Conservation (phyloP, 768 basidiomycete genomes). For the Rhodotorula sphaerocarpa region DNA sequence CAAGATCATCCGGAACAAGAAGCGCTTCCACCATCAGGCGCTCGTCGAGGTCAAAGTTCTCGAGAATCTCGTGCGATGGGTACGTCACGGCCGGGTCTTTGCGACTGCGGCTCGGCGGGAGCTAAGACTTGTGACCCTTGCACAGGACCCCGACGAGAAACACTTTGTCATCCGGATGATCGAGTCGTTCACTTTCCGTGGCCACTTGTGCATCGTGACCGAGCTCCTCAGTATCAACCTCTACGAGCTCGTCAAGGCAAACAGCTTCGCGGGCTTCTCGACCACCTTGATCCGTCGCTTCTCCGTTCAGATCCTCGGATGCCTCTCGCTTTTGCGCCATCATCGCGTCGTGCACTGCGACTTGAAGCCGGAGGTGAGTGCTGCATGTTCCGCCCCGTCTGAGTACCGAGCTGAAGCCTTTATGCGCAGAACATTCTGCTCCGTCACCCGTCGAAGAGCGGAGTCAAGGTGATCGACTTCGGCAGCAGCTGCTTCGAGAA, state of each 20-base stretch:
- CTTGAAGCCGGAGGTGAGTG: constrained; percentile 84
- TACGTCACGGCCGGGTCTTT: constrained; percentile 43
- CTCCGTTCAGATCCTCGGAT: constrained; percentile 88
- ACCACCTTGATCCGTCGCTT: constrained; percentile 90
- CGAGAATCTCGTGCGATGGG: constrained; percentile 95
- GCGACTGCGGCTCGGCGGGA: not conserved
- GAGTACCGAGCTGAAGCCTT: not conserved
- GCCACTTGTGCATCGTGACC: constrained; percentile 95
- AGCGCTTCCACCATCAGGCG: constrained; percentile 96
- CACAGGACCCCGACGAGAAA: constrained; percentile 90
- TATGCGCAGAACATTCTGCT: constrained; percentile 73
- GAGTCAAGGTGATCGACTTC: constrained; percentile 97
- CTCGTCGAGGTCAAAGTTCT: constrained; percentile 98
- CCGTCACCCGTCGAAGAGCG: constrained; percentile 89
- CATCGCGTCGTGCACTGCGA: constrained; percentile 98
- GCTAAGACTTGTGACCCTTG: too few species aligned
- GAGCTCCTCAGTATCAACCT: constrained; percentile 96
- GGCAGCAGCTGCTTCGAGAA: constrained; percentile 97
- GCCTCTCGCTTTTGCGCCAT: constrained; percentile 84
- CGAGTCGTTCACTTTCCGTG: constrained; percentile 95
- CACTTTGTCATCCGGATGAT: constrained; percentile 97
- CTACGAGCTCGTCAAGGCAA: constrained; percentile 98
- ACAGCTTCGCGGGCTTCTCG: constrained; percentile 96
- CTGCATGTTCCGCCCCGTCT: constrained; percentile 3
- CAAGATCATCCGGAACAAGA: constrained; percentile 99